phyloP scores from a whole-genome alignment of 2,329 filamentous ascomycete species.

The Colletotrichum cordylinicola region DNA sequence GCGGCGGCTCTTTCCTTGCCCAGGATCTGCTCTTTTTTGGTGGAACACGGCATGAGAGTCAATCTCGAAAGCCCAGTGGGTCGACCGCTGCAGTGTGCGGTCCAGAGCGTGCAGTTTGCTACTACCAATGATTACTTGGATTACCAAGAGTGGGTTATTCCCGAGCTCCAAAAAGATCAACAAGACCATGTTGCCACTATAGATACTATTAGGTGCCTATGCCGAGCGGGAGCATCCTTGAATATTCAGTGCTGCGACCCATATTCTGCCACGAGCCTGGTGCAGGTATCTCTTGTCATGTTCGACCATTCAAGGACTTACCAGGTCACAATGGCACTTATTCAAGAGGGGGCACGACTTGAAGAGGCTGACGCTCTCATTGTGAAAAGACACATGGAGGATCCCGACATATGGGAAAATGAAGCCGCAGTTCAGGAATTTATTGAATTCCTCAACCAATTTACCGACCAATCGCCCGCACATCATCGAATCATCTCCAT shows the following conservation, averaged over 20 bases:
- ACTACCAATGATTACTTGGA: no score
- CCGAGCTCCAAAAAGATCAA: no score
- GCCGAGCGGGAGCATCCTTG: background rate
- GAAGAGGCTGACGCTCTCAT: background rate
- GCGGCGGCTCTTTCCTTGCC: background rate
- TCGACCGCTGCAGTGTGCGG: background rate
- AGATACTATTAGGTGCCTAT: background rate
- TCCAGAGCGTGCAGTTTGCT: background rate
- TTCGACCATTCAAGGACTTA: background rate
- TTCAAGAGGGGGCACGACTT: background rate
- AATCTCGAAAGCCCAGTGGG: background rate
- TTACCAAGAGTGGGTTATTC: no score
- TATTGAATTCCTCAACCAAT: background rate
- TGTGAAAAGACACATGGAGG: background rate
- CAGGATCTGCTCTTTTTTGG: background rate
- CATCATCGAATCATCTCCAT: background rate
- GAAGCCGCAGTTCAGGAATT: background rate
- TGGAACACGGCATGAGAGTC: background rate
- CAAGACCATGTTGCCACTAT: background rate
- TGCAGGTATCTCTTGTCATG: background rate
- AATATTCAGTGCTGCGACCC: accelerated
- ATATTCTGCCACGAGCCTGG: accelerated
- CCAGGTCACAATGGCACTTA: background rate
- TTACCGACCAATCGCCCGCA: accelerated
- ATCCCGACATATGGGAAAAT: background rate